These are phyloP conservation scores for Xylaria palmicola DNA, from an alignment of 495 filamentous ascomycete genomes.

Conservation along the genomic window DNA sequence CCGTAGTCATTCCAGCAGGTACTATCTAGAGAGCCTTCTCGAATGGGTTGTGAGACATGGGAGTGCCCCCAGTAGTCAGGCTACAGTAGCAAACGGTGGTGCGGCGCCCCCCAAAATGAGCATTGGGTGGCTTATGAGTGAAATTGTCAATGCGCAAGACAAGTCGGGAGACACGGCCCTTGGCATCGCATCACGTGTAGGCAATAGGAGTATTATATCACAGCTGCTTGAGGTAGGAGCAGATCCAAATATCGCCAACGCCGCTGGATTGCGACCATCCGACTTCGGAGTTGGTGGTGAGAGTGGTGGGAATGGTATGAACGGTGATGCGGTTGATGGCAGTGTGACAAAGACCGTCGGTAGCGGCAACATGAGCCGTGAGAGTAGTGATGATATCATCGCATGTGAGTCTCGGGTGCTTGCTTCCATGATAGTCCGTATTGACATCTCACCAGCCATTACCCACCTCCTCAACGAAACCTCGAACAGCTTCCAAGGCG, in stretches of 20 bases:
- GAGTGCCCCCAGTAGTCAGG: conserved; percentile 54
- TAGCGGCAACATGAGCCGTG: conserved; percentile 46
- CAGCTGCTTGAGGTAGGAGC: conserved; percentile 92
- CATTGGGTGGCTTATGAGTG: conserved; percentile 86
- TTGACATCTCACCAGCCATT: conserved; percentile 53
- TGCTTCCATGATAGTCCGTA: background rate
- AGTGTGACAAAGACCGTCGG: conserved; percentile 31
- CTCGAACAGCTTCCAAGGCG: conserved; percentile 69
- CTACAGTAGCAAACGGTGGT: conserved; percentile 28
- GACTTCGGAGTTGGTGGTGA: conserved; percentile 87
- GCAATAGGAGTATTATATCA: conserved; percentile 85
- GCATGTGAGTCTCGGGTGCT: conserved; percentile 52
- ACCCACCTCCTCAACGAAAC: conserved; percentile 71
- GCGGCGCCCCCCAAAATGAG: conserved; percentile 63
- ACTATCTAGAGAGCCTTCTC: conserved; percentile 88
- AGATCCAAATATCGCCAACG: conserved; percentile 83
- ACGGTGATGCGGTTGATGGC: conserved; percentile 21
- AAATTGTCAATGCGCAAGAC: conserved; percentile 92
- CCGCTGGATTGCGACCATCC: conserved; percentile 76
- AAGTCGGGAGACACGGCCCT: conserved; percentile 91
- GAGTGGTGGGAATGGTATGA: conserved; percentile 38
- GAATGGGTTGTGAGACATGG: conserved; percentile 91
- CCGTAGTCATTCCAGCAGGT: conserved; percentile 76
- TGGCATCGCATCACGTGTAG: conserved; percentile 86
- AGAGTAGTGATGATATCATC: conserved; percentile 69